These are phyloP conservation scores for Nemania serpens DNA, from an alignment of 2,329 filamentous ascomycete species.

Conservation along the genomic window DNA sequence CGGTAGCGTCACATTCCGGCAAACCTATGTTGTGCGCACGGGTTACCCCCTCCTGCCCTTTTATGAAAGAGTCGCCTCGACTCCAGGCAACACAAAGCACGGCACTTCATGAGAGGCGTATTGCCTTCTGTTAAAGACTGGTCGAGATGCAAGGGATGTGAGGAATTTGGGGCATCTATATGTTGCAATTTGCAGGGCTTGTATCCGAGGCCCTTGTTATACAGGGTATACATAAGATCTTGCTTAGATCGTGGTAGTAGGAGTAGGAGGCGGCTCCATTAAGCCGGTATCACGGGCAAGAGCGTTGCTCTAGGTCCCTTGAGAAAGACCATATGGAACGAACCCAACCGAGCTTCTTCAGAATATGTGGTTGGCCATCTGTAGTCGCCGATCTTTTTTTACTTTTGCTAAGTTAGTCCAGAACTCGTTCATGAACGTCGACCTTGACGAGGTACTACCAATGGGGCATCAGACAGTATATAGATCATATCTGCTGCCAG, in stretches of 20 bases:
- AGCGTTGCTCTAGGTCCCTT: conserved; percentile 1
- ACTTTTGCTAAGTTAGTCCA: conserved; percentile 6
- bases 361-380: not conserved
- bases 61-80: conserved; percentile 8
- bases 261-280: not conserved
- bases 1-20: conserved; percentile 9
- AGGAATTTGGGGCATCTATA: not conserved
- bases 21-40: conserved; percentile 5
- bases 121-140: not conserved
- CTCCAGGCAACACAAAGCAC: not conserved
- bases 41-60: not conserved
- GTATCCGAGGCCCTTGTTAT: conserved; percentile 7
- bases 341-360: not conserved
- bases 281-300: not conserved
- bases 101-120: not conserved
- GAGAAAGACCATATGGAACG: not conserved
- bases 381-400: not conserved
- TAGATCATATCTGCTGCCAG: conserved; percentile 50
- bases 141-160: conserved; percentile 7
- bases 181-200: conserved; percentile 8
- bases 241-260: too few relatives aligned
- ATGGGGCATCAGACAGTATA: conserved; percentile 6
- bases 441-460: not conserved
- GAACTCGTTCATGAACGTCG: conserved; percentile 11
- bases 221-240: not conserved